Evolutionary conservation across 2,329 filamentous ascomycete species (phyloP), one percentile per base, ranked within the genome.

Genomic region (Pseudophaeomoniella oleicola): DNA sequence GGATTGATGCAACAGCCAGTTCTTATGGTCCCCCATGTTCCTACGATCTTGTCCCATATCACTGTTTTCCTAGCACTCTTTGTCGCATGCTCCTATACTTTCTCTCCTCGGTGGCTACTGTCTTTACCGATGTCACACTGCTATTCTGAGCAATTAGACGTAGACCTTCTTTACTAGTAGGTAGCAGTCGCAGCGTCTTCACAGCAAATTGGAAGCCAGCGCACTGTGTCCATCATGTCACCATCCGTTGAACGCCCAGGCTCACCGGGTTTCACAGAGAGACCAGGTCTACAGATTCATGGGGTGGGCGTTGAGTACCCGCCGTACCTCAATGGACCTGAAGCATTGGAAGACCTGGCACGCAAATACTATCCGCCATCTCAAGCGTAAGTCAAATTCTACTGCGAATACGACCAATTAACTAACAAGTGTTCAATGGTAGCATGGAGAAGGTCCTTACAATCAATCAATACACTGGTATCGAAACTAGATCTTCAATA

Each of bases 401-500:
- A 19, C 14, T 31, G n/a, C 32, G 16, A 10, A 5, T 14, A n/a
- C 19, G 22, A 9, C 12, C 11, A 22, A 31, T 30, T 30, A 17
- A 30, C 19, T 30, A 16, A 16, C 16, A 12, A 11, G 5, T 11
- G 13, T 12, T 29, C 19, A n/a, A 5, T 6, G 48, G 37, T 43
- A 78, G 72, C 19, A 74, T 79, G 67, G 62, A 63, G 42, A 78
- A 78, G 50, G 67, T 79, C 16, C 64, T 75, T 37, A 60, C 64
- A 12, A 77, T 79, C 50, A 80, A 78, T 55, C 62, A 66, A 38
- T 77, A 66, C 46, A 80, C 75, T 1, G 75, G 75, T 41, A 78
- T 78, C 41, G 74, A 78, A 36, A 58, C 62, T 19, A 69, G 75
- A 36, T 75, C 74, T 10, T 75, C 74, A 10, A 67, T 80, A 45